Base-by-base conservation (phyloP, 2,329 filamentous ascomycete genomes). In the Phyllosticta ampelicida region DNA sequence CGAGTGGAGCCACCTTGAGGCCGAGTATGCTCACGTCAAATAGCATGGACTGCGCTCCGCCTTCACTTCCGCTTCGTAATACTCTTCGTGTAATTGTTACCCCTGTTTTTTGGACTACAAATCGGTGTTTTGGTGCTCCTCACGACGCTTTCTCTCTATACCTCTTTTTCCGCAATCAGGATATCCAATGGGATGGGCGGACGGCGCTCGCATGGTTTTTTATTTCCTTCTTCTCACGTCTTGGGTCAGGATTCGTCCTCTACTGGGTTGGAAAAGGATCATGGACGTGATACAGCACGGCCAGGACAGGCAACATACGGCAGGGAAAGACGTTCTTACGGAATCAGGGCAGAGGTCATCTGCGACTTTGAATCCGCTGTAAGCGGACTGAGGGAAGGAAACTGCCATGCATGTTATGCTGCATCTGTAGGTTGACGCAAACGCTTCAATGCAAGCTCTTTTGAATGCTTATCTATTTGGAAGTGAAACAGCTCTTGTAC, bases 1-100 rank as follows among this genome's bases (percentile, higher is more conserved):
- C 0, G 92, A 96, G 77, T 97, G 92, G 92, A 73, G 66, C 55
- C 71, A 73, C 58, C 61, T 74, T 13, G 70, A 73, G 59, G 61
- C 36, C 19, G 58, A 56, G 20, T 61, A 57, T 50, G 57, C 57
- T 9, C 53, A 59, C 48, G 57, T 55, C 10, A 59, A 59, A 21
- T 59, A 48, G 13, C 8, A 26, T 26, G 23, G 16, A n/a, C 13
- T 13, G 23, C 23, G 23, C 23, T 3, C 23, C 23, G 8, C 23
- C 23, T 26, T 8, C 23, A 8, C 23, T 26, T 26, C 23, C 23
- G 8, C 23, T 26, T 26, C 23, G 23, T n/a, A n/a, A n/a, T n/a
- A n/a, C n/a, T n/a, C 6, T n/a, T n/a, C 13, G 5, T 44, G 16
- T 44, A 2, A 8, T 5, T 4, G 10, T 36, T 36, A 26, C 8